Percentiles rank a stretch among this genome's conserved stretches.
phyloP scores from a whole-genome alignment of 2,329 filamentous ascomycete genomes.

The Epichloe hybrida region DNA sequence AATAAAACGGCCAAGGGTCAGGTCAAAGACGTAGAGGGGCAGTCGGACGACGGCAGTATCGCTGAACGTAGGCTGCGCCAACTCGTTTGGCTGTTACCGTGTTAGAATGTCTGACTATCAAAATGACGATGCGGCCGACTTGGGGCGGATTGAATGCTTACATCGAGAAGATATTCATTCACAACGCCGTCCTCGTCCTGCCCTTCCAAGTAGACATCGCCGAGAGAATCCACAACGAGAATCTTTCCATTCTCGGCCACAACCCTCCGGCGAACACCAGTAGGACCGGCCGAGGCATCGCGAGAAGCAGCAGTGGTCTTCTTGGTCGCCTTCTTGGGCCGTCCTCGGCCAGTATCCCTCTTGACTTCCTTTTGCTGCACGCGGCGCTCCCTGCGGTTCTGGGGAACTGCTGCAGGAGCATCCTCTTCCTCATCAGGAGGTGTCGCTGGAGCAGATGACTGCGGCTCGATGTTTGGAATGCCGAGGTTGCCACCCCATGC shows the following conservation, averaged over 20 bases:
- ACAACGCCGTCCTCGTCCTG: conserved; percentile 74
- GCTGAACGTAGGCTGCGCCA: conserved; percentile 59
- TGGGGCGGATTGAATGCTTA: conserved; percentile 34
- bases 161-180: conserved; percentile 76
- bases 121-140: no score
- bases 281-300: conserved; percentile 37
- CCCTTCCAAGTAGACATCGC: conserved; percentile 92
- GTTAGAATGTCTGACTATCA: conserved; percentile 8
- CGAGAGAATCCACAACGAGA: conserved; percentile 78
- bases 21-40: conserved; percentile 58
- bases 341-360: conserved; percentile 50
- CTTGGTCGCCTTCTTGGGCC: conserved; percentile 27
- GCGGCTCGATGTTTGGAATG: conserved; percentile 51
- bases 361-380: conserved; percentile 76
- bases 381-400: conserved; percentile 78
- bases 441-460: conserved; percentile 29
- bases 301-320: conserved; percentile 21
- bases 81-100: conserved; percentile 55
- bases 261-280: conserved; percentile 73
- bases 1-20: conserved; percentile 38
- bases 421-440: conserved; percentile 32
- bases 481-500: conserved; percentile 79
- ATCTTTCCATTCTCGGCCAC: conserved; percentile 92
- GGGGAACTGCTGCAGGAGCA: conserved; percentile 37
- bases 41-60: conserved; percentile 75